Percentiles rank a stretch among this genome's conserved stretches.
phyloP scores from a whole-genome alignment of 2,329 filamentous ascomycete species.

The Blastomyces gilchristii region DNA sequence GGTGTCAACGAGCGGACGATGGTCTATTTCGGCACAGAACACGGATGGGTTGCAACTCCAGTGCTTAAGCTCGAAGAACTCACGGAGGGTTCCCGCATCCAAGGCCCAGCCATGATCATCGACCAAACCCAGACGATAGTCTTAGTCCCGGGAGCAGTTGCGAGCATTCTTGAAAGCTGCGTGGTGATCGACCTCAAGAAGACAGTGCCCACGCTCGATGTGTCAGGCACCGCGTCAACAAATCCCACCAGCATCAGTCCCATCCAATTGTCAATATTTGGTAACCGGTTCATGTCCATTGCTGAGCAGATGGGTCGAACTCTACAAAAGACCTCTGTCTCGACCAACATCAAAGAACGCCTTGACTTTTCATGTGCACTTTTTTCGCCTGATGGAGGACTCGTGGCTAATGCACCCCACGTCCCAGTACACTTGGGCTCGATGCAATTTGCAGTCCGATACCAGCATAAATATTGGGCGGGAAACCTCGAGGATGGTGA shows the following conservation, averaged over 20 bases:
- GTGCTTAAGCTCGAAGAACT: slow-evolving; percentile 29
- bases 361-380: slow-evolving; percentile 76
- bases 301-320: slow-evolving; percentile 51
- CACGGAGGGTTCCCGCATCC: slow-evolving; percentile 25
- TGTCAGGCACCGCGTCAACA: slow-evolving; percentile 7
- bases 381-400: slow-evolving; percentile 63
- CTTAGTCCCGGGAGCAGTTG: slow-evolving; percentile 66
- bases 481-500: slow-evolving; percentile 64
- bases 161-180: slow-evolving; percentile 71
- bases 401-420: slow-evolving; percentile 62
- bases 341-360: slow-evolving; percentile 70
- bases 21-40: slow-evolving; percentile 30
- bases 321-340: slow-evolving; percentile 46
- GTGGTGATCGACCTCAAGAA: slow-evolving; percentile 73
- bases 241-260: slow-evolving; percentile 40
- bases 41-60: slow-evolving; percentile 25
- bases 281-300: slow-evolving; percentile 49
- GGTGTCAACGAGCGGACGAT: slow-evolving; percentile 38
- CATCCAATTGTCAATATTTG: slow-evolving; percentile 46
- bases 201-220: slow-evolving; percentile 15
- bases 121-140: slow-evolving; percentile 72
- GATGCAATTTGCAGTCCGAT: slow-evolving; percentile 74
- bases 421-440: slow-evolving; percentile 71
- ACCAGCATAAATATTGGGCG: slow-evolving; percentile 66
- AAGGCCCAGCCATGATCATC: slow-evolving; percentile 72